These are phyloP conservation scores for Cercospora berteroae DNA, from an alignment of 2,329 filamentous ascomycete genomes.

Conservation along the genomic window DNA sequence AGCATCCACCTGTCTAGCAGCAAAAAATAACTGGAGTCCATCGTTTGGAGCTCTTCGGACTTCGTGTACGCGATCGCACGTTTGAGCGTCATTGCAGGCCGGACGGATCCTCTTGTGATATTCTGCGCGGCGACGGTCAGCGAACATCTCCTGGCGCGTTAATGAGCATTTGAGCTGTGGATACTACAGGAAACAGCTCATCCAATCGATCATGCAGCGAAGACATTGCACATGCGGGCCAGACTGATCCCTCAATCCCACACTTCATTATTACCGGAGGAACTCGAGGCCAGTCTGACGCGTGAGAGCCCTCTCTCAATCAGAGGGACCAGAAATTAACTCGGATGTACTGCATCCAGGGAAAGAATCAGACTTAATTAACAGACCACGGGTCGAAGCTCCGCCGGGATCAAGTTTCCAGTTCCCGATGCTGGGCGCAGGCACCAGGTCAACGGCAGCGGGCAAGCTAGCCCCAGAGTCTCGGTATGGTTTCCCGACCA, in stretches of 20 bases:
- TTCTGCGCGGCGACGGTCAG: not conserved
- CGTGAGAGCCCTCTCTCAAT: not conserved
- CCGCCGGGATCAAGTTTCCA: not conserved
- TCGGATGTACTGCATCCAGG: not conserved
- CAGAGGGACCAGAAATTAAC: not conserved
- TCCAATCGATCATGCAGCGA: not conserved
- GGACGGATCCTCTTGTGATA: not conserved
- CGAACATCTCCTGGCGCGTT: not conserved
- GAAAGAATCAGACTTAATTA: constrained; percentile 1
- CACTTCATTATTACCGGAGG: not conserved
- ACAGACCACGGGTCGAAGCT: not conserved
- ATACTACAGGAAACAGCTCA: not conserved
- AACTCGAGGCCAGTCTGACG: not conserved
- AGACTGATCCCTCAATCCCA: not conserved
- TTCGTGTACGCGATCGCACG: not conserved
- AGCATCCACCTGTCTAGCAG: not conserved
- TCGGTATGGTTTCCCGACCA: not conserved
- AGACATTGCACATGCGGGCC: not conserved
- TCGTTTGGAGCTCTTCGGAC: not conserved
- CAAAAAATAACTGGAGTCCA: not conserved
- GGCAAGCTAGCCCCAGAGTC: not conserved
- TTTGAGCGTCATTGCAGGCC: not conserved
- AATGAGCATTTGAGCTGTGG: not conserved
- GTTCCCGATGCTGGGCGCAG: not conserved
- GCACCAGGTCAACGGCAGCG: not conserved